Evolutionary conservation across 192 early-diverging fungal species (phyloP), one percentile per base, ranked within the genome.

Genomic region (Phlyctochytrium planicorne): DNA sequence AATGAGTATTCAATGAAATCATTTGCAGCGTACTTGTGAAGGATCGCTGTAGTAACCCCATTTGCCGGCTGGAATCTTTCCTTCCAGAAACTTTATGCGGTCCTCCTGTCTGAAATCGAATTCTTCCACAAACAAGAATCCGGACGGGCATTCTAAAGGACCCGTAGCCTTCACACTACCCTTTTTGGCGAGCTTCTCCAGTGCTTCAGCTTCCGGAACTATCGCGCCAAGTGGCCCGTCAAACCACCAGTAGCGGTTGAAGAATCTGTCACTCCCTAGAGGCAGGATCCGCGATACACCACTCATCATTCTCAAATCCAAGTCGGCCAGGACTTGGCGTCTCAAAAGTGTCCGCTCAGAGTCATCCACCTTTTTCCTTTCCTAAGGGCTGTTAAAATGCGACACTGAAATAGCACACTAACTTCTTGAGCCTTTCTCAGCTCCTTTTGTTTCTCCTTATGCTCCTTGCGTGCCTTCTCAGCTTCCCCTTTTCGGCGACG

Each of bases 201-300:
- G 40, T 47, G 40, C 40, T 47, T 47, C 40, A 60, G 76, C 65
- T 24, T 72, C 55, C 16, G 52, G 25, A 37, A 83, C 12, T 74
- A 78, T 52, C 83, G 87, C 20, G 86, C 87, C 68, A 82, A 87
- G n/a, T 87, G 67, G 34, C 78, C 76, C 82, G 69, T 98, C 96
- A 70, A 97, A 86, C 76, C 89, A 96, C 81, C 90, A 98, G 71
- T 98, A 97, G 37, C 86, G 80, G 73, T 92, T 93, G 65, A 83
- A 88, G 72, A 86, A 96, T 3, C 95, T 87, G 79, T 98, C 96
- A 27, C 68, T 69, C 10, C 94, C 96, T 25, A 98, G 66, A 0
- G 91, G 89, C 32, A 66, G 77, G 61, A 92, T 71, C 2, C 94
- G 88, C 29, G 85, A 84, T 6, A 88, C 84, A 27, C 80, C 86